phyloP scores from a whole-genome alignment of 495 filamentous ascomycete species.

The Lindgomyces ingoldianus region DNA sequence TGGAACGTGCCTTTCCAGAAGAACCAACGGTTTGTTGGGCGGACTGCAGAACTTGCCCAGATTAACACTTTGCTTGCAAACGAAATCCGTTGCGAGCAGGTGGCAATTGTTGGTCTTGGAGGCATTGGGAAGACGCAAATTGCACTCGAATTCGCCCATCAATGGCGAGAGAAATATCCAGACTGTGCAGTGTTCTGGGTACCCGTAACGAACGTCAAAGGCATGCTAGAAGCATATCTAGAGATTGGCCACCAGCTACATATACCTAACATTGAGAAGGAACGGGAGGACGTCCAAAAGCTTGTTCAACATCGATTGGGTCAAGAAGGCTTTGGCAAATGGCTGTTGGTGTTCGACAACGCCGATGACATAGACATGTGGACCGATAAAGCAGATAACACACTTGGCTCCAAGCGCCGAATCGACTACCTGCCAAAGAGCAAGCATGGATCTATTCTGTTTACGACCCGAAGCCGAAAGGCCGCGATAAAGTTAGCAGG shows the following conservation, averaged over 20 bases:
- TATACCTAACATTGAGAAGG: constrained; percentile 3
- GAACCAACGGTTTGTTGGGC: not conserved
- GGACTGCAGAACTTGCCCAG: not conserved
- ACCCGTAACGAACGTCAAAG: constrained; percentile 1
- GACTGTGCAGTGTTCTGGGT: constrained; percentile 30
- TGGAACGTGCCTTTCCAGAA: not conserved
- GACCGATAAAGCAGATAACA: not conserved
- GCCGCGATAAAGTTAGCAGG: constrained; percentile 19
- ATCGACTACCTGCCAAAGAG: constrained; percentile 32
- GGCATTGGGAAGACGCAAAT: constrained; percentile 27
- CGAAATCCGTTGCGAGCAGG: not conserved
- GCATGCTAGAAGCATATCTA: constrained; percentile 20
- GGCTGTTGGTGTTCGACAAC: constrained; percentile 34
- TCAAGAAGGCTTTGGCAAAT: constrained; percentile 6
- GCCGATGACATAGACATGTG: constrained; percentile 36
- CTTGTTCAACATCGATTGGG: constrained; percentile 16
- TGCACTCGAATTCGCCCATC: constrained; percentile 23
- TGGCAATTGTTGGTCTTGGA: constrained; percentile 14
- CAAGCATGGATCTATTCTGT: constrained; percentile 29
- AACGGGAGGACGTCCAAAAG: constrained; percentile 14
- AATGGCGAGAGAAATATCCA: constrained; percentile 10
- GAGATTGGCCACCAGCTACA: constrained; percentile 14
- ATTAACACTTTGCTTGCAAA: not conserved
- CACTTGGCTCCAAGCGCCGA: not conserved
- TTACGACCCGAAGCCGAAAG: constrained; percentile 35